phyloP scores from a whole-genome alignment of 2,329 filamentous ascomycete species.

The Cercospora sp. region DNA sequence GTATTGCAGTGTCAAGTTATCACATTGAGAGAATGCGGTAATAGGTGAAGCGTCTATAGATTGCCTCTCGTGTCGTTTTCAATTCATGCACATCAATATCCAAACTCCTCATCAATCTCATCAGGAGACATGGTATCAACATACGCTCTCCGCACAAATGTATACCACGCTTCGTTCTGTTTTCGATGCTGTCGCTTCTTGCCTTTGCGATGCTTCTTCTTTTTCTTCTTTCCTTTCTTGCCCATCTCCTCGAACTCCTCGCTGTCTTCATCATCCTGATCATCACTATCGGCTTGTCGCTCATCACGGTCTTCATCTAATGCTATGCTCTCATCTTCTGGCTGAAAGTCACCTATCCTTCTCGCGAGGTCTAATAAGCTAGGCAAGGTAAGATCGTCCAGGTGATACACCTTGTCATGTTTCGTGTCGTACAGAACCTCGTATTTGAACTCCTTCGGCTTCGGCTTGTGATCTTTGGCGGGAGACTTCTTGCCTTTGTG shows the following conservation, averaged over 20 bases:
- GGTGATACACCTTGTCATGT: slow-evolving; percentile 69
- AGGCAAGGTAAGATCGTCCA: slow-evolving; percentile 80
- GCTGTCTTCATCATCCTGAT: slow-evolving; percentile 28
- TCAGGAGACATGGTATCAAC: slow-evolving; percentile 68
- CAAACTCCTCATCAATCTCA: slow-evolving; percentile 56
- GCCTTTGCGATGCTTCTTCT: slow-evolving; percentile 39
- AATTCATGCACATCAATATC: slow-evolving; percentile 49
- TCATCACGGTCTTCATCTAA: slow-evolving; percentile 34
- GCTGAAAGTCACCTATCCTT: slow-evolving; percentile 64
- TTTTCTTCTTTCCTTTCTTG: slow-evolving; percentile 30
- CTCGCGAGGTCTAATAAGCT: slow-evolving; percentile 78
- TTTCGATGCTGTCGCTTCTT: slow-evolving; percentile 50
- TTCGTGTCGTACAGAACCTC: slow-evolving; percentile 86
- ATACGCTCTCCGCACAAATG: slow-evolving; percentile 77
- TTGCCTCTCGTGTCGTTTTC: slow-evolving; percentile 42
- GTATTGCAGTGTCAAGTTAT: too few relatives aligned
- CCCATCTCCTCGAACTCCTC: background rate
- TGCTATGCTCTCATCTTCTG: slow-evolving; percentile 32
- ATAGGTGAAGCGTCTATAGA: background rate
- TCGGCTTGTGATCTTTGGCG: slow-evolving; percentile 52
- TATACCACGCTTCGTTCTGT: slow-evolving; percentile 68
- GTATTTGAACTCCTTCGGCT: slow-evolving; percentile 67
- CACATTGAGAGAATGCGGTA: too few relatives aligned
- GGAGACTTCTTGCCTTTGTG: slow-evolving; percentile 59
- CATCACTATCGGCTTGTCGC: slow-evolving; percentile 31